Percentiles rank a stretch among this genome's conserved stretches.
Conservation (phyloP, 1,139 yeast genomes). For the Debaryomyces nepalensis region DNA sequence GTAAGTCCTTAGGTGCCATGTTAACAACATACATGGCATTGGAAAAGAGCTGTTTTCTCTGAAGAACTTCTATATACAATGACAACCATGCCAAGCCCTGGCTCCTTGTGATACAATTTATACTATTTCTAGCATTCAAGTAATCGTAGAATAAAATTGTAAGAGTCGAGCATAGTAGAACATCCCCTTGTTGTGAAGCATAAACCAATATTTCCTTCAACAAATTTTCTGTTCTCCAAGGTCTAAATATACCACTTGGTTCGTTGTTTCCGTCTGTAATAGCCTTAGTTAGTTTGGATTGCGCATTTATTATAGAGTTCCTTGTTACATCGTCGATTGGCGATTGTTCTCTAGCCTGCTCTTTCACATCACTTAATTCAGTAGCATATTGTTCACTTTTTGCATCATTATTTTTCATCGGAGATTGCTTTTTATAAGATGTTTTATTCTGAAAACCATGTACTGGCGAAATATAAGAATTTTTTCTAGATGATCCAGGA, state of each 20-base stretch:
- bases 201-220: slow-evolving; percentile 54
- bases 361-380: slow-evolving; percentile 20
- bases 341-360: slow-evolving; percentile 16
- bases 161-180: slow-evolving; percentile 64
- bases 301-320: slow-evolving; percentile 10
- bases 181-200: slow-evolving; percentile 66
- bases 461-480: slow-evolving; percentile 26
- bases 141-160: slow-evolving; percentile 57
- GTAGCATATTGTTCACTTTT: slow-evolving; percentile 1
- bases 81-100: slow-evolving; percentile 59
- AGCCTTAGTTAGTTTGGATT: slow-evolving; percentile 41
- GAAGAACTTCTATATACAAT: slow-evolving; percentile 61
- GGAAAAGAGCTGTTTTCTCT: slow-evolving; percentile 56
- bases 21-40: slow-evolving; percentile 64
- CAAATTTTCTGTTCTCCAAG: slow-evolving; percentile 40
- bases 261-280: slow-evolving; percentile 21
- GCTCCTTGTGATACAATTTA: slow-evolving; percentile 22
- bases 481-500: slow-evolving; percentile 30
- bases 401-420: neutral
- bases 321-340: slow-evolving; percentile 3
- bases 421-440: slow-evolving; percentile 13
- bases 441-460: slow-evolving; percentile 20
- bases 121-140: slow-evolving; percentile 17
- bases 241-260: slow-evolving; percentile 16
- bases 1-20: slow-evolving; percentile 40